phyloP scores from a whole-genome alignment of 768 basidiomycete species.

The Amanita rimosa region DNA sequence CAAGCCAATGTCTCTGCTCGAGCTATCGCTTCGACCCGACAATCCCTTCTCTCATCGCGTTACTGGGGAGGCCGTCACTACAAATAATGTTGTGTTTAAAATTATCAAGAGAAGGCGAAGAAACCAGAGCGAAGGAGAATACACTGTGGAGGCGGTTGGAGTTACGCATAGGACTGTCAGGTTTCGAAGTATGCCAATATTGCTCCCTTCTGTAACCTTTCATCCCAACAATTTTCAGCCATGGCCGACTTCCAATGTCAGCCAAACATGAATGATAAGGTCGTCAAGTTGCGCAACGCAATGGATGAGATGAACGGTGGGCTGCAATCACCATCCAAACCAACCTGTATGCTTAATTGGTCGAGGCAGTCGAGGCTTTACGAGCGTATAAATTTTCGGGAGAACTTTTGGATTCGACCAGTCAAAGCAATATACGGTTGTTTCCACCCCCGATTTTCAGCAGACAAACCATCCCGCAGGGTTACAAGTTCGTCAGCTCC shows the following conservation, averaged over 20 bases:
- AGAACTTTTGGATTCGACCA: constrained; percentile 47
- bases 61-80: constrained; percentile 65
- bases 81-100: constrained; percentile 77
- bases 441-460: constrained; percentile 89
- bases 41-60: constrained; percentile 80
- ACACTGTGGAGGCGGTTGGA: constrained; percentile 63
- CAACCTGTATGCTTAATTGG: neutral
- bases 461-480: constrained; percentile 66
- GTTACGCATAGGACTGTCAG: constrained; percentile 72
- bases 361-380: constrained; percentile 55
- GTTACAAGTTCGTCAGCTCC: constrained; percentile 54
- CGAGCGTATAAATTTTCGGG: constrained; percentile 56
- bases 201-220: neutral
- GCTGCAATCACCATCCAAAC: constrained; percentile 9
- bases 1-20: constrained; percentile 56
- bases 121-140: constrained; percentile 41
- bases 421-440: constrained; percentile 53
- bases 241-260: constrained; percentile 93
- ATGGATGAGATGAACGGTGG: constrained; percentile 80
- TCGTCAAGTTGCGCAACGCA: constrained; percentile 54
- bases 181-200: constrained; percentile 66
- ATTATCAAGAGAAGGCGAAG: constrained; percentile 66
- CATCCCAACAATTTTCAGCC: constrained; percentile 33
- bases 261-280: constrained; percentile 60
- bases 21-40: constrained; percentile 63